phyloP scores from a whole-genome alignment of 352 stramenopile species.

The Pythium phragmitis region DNA sequence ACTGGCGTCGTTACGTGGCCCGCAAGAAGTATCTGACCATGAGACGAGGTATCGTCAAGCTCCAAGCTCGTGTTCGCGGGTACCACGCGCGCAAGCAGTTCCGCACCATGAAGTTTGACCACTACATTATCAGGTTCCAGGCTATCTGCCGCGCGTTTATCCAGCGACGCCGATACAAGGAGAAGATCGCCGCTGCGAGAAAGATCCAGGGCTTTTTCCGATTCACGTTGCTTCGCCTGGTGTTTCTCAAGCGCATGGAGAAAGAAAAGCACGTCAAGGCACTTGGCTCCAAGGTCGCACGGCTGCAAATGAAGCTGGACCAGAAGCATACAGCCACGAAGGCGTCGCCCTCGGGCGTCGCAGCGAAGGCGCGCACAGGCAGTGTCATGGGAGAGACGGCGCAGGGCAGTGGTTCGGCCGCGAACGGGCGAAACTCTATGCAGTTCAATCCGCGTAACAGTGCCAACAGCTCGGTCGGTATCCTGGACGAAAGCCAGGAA shows the following conservation, averaged over 20 bases:
- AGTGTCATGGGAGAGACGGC: constrained; percentile 4
- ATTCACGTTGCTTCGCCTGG: constrained; percentile 68
- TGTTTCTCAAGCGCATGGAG: constrained; percentile 80
- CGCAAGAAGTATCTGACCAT: constrained; percentile 56
- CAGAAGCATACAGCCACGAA: constrained; percentile 27
- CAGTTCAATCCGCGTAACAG: constrained; percentile 53
- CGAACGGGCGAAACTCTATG: constrained; percentile 38
- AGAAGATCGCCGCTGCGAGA: constrained; percentile 42
- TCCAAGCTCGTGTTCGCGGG: constrained; percentile 68
- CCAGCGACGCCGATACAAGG: constrained; percentile 51
- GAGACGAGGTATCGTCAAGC: constrained; percentile 43
- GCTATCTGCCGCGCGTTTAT: constrained; percentile 62
- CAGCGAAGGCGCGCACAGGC: constrained; percentile 12
- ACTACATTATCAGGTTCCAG: constrained; percentile 75
- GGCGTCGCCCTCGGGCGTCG: constrained; percentile 19
- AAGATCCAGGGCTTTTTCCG: constrained; percentile 78
- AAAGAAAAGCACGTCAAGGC: constrained; percentile 50
- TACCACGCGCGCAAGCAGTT: constrained; percentile 60
- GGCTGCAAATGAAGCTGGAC: constrained; percentile 38
- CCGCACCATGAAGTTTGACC: constrained; percentile 70
- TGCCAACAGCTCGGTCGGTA: constrained; percentile 52
- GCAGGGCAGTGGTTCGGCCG: constrained; percentile 10
- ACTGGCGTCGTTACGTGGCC: constrained; percentile 69
- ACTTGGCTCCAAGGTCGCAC: constrained; percentile 40
- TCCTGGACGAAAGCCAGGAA: constrained; percentile 83